Evolutionary conservation across 2,329 filamentous ascomycete species (phyloP), one percentile per base, ranked within the genome.

Genomic region (Bipolaris sorokiniana): DNA sequence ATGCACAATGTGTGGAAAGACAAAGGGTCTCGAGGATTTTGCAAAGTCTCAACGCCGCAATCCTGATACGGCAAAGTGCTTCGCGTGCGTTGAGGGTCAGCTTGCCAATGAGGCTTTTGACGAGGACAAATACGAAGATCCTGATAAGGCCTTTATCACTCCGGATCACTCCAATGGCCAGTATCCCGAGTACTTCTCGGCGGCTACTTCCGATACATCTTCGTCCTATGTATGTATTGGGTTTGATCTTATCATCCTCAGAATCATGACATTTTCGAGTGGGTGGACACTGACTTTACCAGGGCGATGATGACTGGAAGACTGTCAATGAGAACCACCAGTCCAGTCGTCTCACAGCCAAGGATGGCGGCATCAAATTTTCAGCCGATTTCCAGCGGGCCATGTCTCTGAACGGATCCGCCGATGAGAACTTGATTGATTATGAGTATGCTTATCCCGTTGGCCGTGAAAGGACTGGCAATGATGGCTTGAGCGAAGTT

Each of bases 1-100:
- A 7, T 86, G 84, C 62, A 66, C 62, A 31, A 71, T 79, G 36
- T 86, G 84, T 64, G 68, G 76, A 18, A 65, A 77, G 54, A 76
- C 71, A 1, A 84, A 84, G 63, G 72, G 76, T 0, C 54, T 84
- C 2, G 78, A 82, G 5, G 73, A 75, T 0, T 87, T 85, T 61
- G 78, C 80, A 16, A 85, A 83, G 60, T 62, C 63, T 6, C 80
- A 84, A 70, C 77, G 83, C 13, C 72, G 66, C 26, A 77, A 80
- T 38, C 76, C 78, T 1, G 82, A 81, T 54, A 67, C 64, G 37
- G 79, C 78, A 23, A 73, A 58, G 50, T 78, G 75, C 61, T 73
- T 64, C 40, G 59, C 49, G 5, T 78, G 76, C 54, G 67, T 70
- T 15, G 66, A 73, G 1, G 37, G 56, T 9, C 71, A 69, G 34